phyloP scores from a whole-genome alignment of 805 yeast genomes.

The Yarrowia bubula region DNA sequence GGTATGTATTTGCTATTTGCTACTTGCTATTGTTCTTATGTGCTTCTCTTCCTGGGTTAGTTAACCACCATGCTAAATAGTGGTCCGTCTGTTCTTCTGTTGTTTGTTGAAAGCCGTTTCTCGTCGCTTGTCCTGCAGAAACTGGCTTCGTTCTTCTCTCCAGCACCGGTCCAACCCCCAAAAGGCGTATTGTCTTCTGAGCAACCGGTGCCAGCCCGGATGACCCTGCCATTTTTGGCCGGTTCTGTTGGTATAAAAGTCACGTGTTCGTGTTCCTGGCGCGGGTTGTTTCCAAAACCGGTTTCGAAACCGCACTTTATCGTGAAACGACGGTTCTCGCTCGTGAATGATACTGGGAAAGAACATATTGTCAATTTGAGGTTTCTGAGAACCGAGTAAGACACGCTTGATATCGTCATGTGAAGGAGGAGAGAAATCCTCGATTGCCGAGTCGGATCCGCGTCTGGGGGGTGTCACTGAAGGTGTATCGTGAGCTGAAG shows the following conservation, averaged over 20 bases:
- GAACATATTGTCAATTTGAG: conserved; percentile 2
- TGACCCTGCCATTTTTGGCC: conserved; percentile 29
- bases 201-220: conserved; percentile 34
- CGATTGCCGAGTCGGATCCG: conserved; percentile 3
- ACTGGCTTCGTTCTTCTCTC: conserved; percentile 33
- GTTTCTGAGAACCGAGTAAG: neutral
- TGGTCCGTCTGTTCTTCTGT: conserved; percentile 31
- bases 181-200: conserved; percentile 31
- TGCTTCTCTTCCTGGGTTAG: conserved; percentile 17
- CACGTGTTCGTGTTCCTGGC: conserved; percentile 31
- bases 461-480: neutral
- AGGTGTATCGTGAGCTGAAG: conserved; percentile 6
- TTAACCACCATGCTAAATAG: conserved; percentile 4
- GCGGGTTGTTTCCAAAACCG: conserved; percentile 31
- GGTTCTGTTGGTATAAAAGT: conserved; percentile 12
- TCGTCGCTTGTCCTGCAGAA: conserved; percentile 33
- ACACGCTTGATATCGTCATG: conserved; percentile 2
- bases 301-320: conserved; percentile 22
- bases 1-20: too few relatives aligned
- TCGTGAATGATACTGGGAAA: neutral
- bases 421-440: neutral
- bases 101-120: conserved; percentile 34
- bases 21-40: neutral
- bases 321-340: neutral
- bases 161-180: conserved; percentile 33